Evolutionary conservation across 768 basidiomycete species (phyloP).

Genomic region (Candolleomyces aberdarensis): DNA sequence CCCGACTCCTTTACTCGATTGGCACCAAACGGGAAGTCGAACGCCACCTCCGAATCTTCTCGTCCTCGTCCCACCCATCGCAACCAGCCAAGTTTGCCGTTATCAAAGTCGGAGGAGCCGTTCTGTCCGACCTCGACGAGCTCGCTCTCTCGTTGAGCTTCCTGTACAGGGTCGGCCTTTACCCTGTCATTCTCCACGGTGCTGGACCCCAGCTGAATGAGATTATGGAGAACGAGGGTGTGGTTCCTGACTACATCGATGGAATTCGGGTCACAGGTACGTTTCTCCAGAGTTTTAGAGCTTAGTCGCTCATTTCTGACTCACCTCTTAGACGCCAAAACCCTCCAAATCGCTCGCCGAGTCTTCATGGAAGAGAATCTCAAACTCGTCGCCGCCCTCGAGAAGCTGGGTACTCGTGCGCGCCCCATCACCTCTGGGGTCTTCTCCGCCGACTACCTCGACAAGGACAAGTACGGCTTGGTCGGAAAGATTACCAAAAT

Average conservation of each 20-base stretch:
- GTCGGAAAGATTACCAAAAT: conserved; percentile 94
- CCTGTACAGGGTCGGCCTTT: conserved; percentile 95
- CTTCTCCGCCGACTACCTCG: conserved; percentile 95
- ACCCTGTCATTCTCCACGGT: conserved; percentile 95
- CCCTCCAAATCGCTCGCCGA: conserved; percentile 88
- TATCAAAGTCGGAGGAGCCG: conserved; percentile 97
- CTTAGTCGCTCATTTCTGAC: background rate
- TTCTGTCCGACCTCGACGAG: conserved; percentile 88
- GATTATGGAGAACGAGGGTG: conserved; percentile 88
- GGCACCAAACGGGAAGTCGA: conserved; percentile 98
- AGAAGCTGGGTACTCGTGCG: conserved; percentile 92
- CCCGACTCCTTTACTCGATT: conserved; percentile 92
- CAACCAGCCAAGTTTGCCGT: conserved; percentile 96
- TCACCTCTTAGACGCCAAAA: conserved; percentile 72
- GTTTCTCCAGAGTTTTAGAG: conserved; percentile 21
- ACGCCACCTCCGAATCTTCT: conserved; percentile 96
- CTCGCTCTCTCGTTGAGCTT: conserved; percentile 95
- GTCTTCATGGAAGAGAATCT: conserved; percentile 98
- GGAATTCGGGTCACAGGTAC: conserved; percentile 94
- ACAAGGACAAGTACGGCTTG: conserved; percentile 90
- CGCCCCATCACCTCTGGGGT: conserved; percentile 98
- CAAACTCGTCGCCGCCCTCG: conserved; percentile 88
- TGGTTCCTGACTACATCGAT: conserved; percentile 95
- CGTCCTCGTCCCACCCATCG: conserved; percentile 84
- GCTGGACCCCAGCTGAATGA: conserved; percentile 94